Base-by-base conservation (phyloP, 2,329 filamentous ascomycete genomes). In the Boeremia lycopersici region DNA sequence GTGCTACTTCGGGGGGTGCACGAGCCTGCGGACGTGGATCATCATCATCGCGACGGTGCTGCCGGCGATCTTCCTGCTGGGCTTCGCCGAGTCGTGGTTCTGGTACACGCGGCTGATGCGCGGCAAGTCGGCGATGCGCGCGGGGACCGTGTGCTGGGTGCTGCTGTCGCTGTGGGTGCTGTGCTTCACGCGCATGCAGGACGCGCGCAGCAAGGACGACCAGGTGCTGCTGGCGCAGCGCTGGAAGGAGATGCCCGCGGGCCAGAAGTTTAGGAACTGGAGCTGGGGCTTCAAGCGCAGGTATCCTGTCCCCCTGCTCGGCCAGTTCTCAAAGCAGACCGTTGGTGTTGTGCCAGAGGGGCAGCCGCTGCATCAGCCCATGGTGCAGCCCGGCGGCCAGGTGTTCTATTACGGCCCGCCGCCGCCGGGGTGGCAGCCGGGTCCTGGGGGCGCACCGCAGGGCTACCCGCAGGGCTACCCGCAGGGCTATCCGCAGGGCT, bases 41-140 rank as follows among this genome's bases (percentile, higher is more conserved):
- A 73, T 73, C 52, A 38, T 72, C 42, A 56, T 73, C 38, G 69
- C 65, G 0, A 50, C 60, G 1, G 43, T 72, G 11, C 56, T 73
- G 3, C 67, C 68, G 4, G 48, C 56, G 2, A 52, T 74, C 10
- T 74, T 74, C 53, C 56, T 73, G 8, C 62, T 73, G 4, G 71
- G 71, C 7, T 65, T 72, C 35, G 36, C 72, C 13, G 71, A 74
- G 33, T 65, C 60, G 6, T 74, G 60, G 58, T 64, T 73, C 48
- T 74, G 71, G 71, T 74, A 73, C 64, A 68, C 69, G 12, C 63
- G 71, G 17, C 61, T 74, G 12, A 74, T 74, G 71, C 51, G 63
- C 2, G 71, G 71, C 12, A 67, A 65, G 40, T 65, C 61, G 11
- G 63, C 63, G 5, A 60, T 74, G 50, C 65, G 71, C 5, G 64